Base-by-base conservation (phyloP, 371 early-diverging fungal genomes). In the Lichtheimia ramosa region DNA sequence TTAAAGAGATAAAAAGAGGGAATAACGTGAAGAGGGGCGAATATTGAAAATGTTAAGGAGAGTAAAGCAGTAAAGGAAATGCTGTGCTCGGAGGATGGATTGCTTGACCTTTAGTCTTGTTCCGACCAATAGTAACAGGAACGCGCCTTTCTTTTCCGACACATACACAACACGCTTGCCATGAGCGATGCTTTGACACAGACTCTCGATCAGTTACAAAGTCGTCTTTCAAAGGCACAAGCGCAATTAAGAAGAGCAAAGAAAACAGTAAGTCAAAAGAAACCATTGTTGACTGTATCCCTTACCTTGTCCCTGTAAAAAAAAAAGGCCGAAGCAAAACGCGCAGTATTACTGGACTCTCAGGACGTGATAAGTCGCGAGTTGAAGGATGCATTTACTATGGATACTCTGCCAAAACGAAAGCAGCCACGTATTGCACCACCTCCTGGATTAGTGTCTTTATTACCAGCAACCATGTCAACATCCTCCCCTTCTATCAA, bases 361-460 rank as follows among this genome's bases (percentile, higher is more conserved):
- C 41, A 43, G 40, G 15, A 57, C 48, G 50, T 49, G 28, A 24
- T 63, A 4, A 16, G 53, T 43, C 27, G 42, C 43, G 63, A 63
- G 42, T 49, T 63, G 14, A 34, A 25, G 20, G 58, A 63, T 27
- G 55, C 63, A 18, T 63, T 63, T 25, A 28, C 54, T 13, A 27
- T 46, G 18, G 63, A 63, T n/a, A 43, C 40, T 14, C 10, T 25
- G 40, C 43, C 54, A 13, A 15, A 42, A 51, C 27, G 43, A 24
- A 56, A 56, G 21, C 46, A 13, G 18, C 16, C 18, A 25, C 58
- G 46, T 5, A 25, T 63, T 21, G 28, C 18, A 28, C 56, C 58
- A 14, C 63, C 63, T 28, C 53, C 63, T 16, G 63, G 63, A 43
- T 42, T 63, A 7, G 43, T 63, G 13, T 58, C 63, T 48, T 39